These are phyloP conservation scores for Rhizopogon roseolus DNA, from an alignment of 768 basidiomycete genomes.

Conservation along the genomic window DNA sequence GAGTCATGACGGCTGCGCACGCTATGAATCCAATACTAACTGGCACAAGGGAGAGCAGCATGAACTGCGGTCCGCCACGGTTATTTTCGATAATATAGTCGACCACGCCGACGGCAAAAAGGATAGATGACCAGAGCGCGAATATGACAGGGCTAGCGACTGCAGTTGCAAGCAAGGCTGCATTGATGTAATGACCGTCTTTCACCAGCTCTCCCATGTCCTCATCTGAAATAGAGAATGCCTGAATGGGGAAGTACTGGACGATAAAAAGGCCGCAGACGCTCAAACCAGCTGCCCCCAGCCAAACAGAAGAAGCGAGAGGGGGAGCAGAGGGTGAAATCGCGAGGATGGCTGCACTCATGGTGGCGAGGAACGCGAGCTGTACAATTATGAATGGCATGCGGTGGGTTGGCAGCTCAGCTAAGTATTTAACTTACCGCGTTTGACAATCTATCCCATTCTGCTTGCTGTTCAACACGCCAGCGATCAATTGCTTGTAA, in stretches of 20 bases:
- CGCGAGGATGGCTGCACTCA: background rate
- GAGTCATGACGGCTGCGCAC: background rate
- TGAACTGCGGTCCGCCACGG: background rate
- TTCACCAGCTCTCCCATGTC: background rate
- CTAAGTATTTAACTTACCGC: background rate
- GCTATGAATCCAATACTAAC: background rate
- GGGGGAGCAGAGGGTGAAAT: background rate
- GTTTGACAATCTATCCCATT: background rate
- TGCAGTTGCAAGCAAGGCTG: background rate
- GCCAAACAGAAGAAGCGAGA: background rate
- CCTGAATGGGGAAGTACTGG: background rate
- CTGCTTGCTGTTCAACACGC: background rate
- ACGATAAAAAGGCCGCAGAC: background rate
- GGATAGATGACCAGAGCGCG: background rate
- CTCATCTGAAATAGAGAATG: background rate
- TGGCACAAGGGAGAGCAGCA: background rate
- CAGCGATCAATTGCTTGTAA: background rate
- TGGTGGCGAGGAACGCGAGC: background rate
- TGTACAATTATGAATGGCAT: background rate
- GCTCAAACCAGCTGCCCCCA: background rate
- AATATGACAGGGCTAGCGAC: background rate
- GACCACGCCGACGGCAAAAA: background rate
- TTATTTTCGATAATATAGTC: background rate
- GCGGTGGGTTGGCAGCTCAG: background rate
- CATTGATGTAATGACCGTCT: background rate